A percentile compares a stretch with the other conserved stretches of the same genome.
These are phyloP conservation scores for Phaseolus coccineus DNA, from an alignment of 331 rosid genomes.

Conservation along the genomic window DNA sequence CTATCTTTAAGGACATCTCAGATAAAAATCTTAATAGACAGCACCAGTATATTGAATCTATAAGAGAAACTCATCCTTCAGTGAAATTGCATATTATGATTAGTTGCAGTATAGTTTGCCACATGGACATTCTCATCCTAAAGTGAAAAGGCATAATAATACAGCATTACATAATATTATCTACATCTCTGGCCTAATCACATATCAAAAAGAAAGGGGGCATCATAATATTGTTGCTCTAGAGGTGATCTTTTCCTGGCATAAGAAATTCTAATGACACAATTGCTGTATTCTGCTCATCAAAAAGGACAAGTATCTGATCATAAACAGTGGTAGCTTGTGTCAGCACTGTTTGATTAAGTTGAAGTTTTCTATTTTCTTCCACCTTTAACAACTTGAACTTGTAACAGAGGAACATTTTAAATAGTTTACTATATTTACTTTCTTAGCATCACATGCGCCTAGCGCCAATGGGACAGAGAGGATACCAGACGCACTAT, in stretches of 20 bases:
- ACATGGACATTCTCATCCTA: neutral
- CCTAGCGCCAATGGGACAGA: neutral
- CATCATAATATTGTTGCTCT: neutral
- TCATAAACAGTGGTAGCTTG: neutral
- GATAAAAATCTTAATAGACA: slow-evolving; percentile 1
- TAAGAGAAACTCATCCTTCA: neutral
- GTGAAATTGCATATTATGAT: neutral
- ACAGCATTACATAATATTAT: neutral
- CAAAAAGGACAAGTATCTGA: slow-evolving; percentile 10
- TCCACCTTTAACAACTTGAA: neutral
- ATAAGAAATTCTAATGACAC: slow-evolving; percentile 8
- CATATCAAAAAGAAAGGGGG: slow-evolving; percentile 14
- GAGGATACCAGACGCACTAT: neutral
- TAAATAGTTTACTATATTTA: neutral
- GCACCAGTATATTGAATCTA: neutral
- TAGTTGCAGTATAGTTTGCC: neutral
- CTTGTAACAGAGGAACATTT: neutral
- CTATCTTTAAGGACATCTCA: slow-evolving; percentile 1
- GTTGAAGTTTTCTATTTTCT: neutral
- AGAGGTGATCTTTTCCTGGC: slow-evolving; percentile 8
- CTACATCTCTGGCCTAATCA: neutral
- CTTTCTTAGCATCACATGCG: neutral
- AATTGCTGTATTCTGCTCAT: slow-evolving; percentile 1
- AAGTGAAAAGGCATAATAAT: neutral
- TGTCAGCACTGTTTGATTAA: neutral